Conservation (phyloP, 768 basidiomycete genomes). For the Galerina sulciceps region DNA sequence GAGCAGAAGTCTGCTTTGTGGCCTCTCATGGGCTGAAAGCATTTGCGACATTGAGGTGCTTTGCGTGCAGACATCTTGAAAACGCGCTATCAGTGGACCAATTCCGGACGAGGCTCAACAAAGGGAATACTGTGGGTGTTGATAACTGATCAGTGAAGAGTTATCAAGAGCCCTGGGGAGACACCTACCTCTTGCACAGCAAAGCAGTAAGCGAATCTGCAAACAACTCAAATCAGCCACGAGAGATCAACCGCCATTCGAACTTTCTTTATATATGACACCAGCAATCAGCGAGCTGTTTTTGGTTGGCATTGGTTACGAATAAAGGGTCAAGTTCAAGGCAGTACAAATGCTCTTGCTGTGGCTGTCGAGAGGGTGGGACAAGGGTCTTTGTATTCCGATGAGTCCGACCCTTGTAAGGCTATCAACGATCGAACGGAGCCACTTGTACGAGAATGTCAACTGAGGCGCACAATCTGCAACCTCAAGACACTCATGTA, state of each 20-base stretch:
- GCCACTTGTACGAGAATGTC: too few species aligned
- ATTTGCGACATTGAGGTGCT: constrained; percentile 19
- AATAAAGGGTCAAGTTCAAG: background rate
- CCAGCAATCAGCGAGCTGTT: constrained; percentile 6
- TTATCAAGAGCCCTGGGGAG: background rate
- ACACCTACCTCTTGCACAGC: background rate
- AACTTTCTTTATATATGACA: constrained; percentile 8
- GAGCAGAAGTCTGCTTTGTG: constrained; percentile 10
- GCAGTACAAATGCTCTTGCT: background rate
- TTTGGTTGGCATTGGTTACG: constrained; percentile 13
- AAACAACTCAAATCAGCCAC: background rate
- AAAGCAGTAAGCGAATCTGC: background rate
- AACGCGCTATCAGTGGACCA: background rate
- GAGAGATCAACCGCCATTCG: background rate
- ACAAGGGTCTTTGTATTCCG: background rate
- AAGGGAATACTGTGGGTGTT: background rate
- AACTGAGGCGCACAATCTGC: too few species aligned
- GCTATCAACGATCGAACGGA: background rate
- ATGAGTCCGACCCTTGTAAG: background rate
- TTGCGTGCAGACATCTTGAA: constrained; percentile 8
- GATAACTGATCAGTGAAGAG: background rate
- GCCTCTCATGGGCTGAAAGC: constrained; percentile 18
- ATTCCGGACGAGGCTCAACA: background rate
- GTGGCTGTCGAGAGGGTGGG: background rate
- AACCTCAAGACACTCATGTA: too few species aligned